phyloP scores from a whole-genome alignment of 495 filamentous ascomycete genomes.

The Tirmania nivea region DNA sequence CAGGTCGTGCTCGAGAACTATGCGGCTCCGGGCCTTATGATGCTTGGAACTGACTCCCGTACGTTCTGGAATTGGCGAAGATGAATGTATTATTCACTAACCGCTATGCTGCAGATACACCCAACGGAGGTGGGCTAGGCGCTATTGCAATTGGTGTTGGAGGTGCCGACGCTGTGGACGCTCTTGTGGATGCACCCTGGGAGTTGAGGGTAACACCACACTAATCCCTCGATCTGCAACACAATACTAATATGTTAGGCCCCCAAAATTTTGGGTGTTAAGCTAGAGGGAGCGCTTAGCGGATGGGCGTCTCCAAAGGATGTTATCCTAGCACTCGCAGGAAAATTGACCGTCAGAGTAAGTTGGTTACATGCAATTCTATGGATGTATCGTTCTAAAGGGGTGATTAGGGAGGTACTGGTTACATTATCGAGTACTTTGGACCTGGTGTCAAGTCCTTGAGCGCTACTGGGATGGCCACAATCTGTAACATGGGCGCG shows the following conservation, averaged over 20 bases:
- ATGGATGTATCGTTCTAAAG: background rate
- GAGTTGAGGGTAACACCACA: conserved; percentile 36
- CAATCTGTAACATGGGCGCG: conserved; percentile 69
- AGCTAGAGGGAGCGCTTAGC: conserved; percentile 58
- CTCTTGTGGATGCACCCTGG: conserved; percentile 89
- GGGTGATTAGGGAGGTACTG: conserved; percentile 48
- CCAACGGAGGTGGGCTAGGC: conserved; percentile 80
- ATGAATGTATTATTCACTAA: background rate
- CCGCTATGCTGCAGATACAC: conserved; percentile 35
- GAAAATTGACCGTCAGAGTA: conserved; percentile 62
- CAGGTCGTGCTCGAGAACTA: conserved; percentile 98
- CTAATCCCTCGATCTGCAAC: background rate
- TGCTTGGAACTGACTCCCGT: conserved; percentile 93
- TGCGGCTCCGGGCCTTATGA: conserved; percentile 90
- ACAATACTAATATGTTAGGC: conserved; percentile 29
- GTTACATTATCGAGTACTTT: conserved; percentile 82
- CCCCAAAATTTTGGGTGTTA: conserved; percentile 65
- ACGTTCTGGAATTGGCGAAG: background rate
- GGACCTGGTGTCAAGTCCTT: conserved; percentile 75
- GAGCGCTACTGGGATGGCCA: conserved; percentile 83
- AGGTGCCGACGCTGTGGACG: conserved; percentile 92
- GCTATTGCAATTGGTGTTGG: conserved; percentile 95
- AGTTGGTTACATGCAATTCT: conserved; percentile 4
- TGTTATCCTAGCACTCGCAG: conserved; percentile 74
- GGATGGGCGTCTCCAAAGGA: conserved; percentile 93